phyloP scores from a whole-genome alignment of 2,329 filamentous ascomycete species.

The Clarireedia sp. region DNA sequence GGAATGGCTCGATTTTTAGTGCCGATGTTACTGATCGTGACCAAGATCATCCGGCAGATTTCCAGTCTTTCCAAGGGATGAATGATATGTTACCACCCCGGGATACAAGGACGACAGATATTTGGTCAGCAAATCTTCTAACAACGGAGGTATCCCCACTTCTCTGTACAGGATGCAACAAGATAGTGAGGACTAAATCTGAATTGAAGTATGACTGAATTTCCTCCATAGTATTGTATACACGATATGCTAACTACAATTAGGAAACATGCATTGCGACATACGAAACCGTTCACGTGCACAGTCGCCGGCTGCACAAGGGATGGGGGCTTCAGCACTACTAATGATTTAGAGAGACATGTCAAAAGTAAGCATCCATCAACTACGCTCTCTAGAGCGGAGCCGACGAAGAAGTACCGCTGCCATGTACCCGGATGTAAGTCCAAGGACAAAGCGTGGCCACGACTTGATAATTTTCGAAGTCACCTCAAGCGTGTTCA shows the following conservation, averaged over 20 bases:
- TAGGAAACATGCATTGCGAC: constrained; percentile 69
- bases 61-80: constrained; percentile 17
- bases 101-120: constrained; percentile 15
- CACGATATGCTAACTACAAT: constrained; percentile 15
- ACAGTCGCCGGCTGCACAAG: constrained; percentile 47
- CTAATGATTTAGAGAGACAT: constrained; percentile 77
- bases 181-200: constrained; percentile 42
- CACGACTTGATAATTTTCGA: constrained; percentile 78
- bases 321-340: constrained; percentile 64
- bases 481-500: constrained; percentile 70
- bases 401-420: constrained; percentile 45
- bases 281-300: constrained; percentile 62
- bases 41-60: constrained; percentile 24
- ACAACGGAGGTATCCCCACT: constrained; percentile 16
- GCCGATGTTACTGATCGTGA: constrained; percentile 25
- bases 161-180: constrained; percentile 35
- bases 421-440: constrained; percentile 52
- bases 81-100: constrained; percentile 17
- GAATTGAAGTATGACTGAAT: constrained; percentile 43
- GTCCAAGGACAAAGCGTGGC: constrained; percentile 63
- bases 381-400: constrained; percentile 35
- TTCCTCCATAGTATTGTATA: background rate
- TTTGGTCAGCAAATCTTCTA: constrained; percentile 14
- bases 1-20: constrained; percentile 28
- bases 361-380: constrained; percentile 59